Evolutionary conservation across 768 basidiomycete genomes (phyloP), one percentile per base, ranked within the genome.

Genomic region (Hygrophorus pudorinus): DNA sequence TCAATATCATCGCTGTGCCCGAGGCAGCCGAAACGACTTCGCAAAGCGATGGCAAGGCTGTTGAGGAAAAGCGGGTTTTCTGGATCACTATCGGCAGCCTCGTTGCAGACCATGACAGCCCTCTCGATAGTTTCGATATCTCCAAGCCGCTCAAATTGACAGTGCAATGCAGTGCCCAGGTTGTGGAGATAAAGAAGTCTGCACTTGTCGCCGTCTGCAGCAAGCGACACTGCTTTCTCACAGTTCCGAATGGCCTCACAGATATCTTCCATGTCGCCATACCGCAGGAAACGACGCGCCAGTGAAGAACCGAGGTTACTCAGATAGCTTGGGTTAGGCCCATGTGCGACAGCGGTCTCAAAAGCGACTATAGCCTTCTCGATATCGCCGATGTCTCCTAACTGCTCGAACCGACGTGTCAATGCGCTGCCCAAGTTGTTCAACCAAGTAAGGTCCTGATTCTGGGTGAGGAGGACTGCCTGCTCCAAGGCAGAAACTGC

Each of bases 181-280:
- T 51, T 43, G 28, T 51, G 21, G 17, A 57, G 49, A n/a, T n/a
- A n/a, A n/a, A n/a, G n/a, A 2, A 31, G 37, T 13, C 24, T 13
- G n/a, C 51, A 42, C 5, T 51, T 52, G 27, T 38, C 13, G 20
- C 42, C 48, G 27, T 51, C 34, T 39, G 55, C 46, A 27, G 48
- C 42, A 6, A 52, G 28, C 31, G 42, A 7, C 6, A 57, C 42
- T 6, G 51, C 51, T 21, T 41, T 34, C 24, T 49, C 14, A 16
- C 45, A 42, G 11, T 16, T n/a, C 5, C 39, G 37, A 10, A 54
- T 58, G 1, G 53, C 49, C 30, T 49, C 17, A 32, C 61, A 49
- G 20, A 66, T 35, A 42, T 65, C 59, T 38, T 48, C 44, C 13
- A 46, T 31, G 10, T 53, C 45, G 3, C 60, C 54, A 5, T 55